Evolutionary conservation across 345 rosid genomes (phyloP).

Genomic region (Gossypium stocksii): DNA sequence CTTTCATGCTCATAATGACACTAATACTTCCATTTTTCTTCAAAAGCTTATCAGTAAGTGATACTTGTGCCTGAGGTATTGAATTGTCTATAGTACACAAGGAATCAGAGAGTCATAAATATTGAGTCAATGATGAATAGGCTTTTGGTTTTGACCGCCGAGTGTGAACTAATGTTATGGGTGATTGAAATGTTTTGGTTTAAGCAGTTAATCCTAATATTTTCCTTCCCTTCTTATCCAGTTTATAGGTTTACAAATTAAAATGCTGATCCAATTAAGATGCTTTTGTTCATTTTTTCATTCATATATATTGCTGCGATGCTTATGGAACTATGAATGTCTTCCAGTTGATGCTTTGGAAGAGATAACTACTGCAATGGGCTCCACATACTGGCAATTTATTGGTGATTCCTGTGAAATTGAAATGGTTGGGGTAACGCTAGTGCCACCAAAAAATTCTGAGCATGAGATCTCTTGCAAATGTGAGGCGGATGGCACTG

Average conservation of each 20-base stretch:
- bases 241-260: neutral
- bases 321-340: slow-evolving; percentile 21
- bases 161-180: neutral
- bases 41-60: neutral
- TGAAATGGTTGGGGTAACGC: slow-evolving; percentile 33
- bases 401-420: slow-evolving; percentile 36
- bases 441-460: slow-evolving; percentile 27
- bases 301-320: slow-evolving; percentile 8
- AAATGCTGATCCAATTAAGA: neutral
- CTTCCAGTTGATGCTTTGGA: slow-evolving; percentile 43
- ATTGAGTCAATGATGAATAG: neutral
- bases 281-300: neutral
- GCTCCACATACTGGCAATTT: slow-evolving; percentile 43
- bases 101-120: neutral
- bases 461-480: slow-evolving; percentile 37
- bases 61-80: neutral
- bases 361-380: slow-evolving; percentile 37
- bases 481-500: slow-evolving; percentile 31
- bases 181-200: neutral
- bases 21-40: neutral
- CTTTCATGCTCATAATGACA: neutral
- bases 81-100: neutral
- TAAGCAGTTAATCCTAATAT: neutral
- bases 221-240: neutral
- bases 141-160: neutral